Percentiles rank a stretch among this genome's conserved stretches.
phyloP scores from a whole-genome alignment of 306 rosid species.

The Phaseolus lunatus region DNA sequence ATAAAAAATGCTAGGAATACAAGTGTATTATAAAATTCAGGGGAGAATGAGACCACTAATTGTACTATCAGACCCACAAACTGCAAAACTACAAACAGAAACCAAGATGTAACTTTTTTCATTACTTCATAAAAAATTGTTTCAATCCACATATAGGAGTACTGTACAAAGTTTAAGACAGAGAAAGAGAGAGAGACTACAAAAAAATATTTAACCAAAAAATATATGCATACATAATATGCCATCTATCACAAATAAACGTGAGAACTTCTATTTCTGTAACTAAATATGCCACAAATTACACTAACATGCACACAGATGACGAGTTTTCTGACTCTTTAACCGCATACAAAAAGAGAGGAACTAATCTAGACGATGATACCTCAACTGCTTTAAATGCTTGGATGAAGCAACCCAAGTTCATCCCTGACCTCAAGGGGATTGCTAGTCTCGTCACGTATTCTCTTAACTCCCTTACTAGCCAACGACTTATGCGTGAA shows the following conservation, averaged over 20 bases:
- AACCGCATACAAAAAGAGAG: not conserved
- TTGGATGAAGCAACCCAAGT: constrained; percentile 82
- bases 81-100: not conserved
- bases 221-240: constrained; percentile 2
- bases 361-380: constrained; percentile 47
- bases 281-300: constrained; percentile 38
- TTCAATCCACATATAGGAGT: constrained; percentile 5
- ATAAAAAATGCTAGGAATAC: too few relatives aligned
- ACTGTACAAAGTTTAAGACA: constrained; percentile 21
- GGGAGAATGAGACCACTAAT: not conserved
- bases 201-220: constrained; percentile 22
- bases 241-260: not conserved
- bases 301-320: constrained; percentile 27
- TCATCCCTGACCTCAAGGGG: constrained; percentile 79
- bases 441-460: constrained; percentile 69
- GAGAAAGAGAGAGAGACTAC: constrained; percentile 27
- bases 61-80: not conserved
- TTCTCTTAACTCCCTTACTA: constrained; percentile 73
- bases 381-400: constrained; percentile 69
- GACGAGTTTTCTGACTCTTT: constrained; percentile 10
- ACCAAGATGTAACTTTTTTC: constrained; percentile 4
- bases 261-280: constrained; percentile 39
- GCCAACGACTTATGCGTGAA: constrained; percentile 71
- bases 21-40: too few relatives aligned
- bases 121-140: not conserved